phyloP scores from a whole-genome alignment of 768 basidiomycete genomes.

The Auricularia auricula-judae region DNA sequence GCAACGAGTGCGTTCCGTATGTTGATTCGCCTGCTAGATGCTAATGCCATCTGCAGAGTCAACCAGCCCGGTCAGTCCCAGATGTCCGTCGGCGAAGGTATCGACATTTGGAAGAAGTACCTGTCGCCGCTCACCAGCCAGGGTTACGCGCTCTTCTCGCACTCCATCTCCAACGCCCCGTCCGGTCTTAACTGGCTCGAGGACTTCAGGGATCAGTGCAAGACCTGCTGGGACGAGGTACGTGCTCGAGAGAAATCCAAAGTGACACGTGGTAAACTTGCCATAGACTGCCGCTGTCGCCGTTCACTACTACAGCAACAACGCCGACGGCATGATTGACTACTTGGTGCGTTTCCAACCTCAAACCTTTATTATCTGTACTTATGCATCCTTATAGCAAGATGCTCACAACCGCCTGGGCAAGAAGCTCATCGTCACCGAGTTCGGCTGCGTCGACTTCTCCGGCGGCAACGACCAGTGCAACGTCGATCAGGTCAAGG shows the following conservation, averaged over 20 bases:
- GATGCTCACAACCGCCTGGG: not conserved
- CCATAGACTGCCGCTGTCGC: not conserved
- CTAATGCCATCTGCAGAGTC: not conserved
- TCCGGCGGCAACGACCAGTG: not conserved
- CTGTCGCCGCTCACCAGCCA: not conserved
- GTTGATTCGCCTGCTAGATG: not conserved
- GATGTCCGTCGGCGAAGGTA: not conserved
- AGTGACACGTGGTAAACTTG: not conserved
- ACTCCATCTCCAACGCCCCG: not conserved
- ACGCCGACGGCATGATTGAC: not conserved
- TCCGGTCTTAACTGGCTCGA: not conserved
- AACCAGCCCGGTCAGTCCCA: not conserved
- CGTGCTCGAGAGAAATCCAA: not conserved
- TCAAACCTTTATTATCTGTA: not conserved
- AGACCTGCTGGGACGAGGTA: not conserved
- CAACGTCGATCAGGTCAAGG: not conserved
- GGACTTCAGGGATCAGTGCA: not conserved
- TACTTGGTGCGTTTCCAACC: not conserved
- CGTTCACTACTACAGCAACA: not conserved
- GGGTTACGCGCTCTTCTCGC: not conserved
- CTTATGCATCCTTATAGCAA: not conserved
- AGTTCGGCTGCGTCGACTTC: constrained; percentile 1
- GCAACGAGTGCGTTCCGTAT: not conserved
- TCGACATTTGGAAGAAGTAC: not conserved
- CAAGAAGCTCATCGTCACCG: not conserved